phyloP scores from a whole-genome alignment of 2,329 filamentous ascomycete genomes.

The Fusarium palustre region DNA sequence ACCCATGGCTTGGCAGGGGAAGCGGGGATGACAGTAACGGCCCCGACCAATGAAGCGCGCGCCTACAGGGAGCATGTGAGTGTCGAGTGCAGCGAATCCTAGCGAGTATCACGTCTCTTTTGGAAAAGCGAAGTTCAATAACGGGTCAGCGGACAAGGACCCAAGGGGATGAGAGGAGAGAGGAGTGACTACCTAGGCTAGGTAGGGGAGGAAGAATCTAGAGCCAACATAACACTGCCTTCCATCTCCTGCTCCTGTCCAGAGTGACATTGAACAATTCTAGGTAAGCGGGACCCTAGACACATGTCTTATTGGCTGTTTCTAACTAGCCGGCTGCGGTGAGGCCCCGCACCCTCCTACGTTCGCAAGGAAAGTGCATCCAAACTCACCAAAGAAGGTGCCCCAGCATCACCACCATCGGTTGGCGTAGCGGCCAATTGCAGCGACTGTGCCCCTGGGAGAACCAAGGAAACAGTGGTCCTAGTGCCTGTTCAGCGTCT shows the following conservation, averaged over 20 bases:
- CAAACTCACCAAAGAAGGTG: slow-evolving; percentile 18
- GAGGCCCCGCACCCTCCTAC: slow-evolving; percentile 31
- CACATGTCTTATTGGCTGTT: slow-evolving; percentile 18
- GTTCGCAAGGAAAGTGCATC: slow-evolving; percentile 15
- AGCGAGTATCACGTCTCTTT: slow-evolving; percentile 21
- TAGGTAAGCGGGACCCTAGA: slow-evolving; percentile 9
- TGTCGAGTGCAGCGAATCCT: slow-evolving; percentile 27
- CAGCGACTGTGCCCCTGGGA: slow-evolving; percentile 40
- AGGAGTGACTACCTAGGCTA: not conserved
- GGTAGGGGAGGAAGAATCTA: slow-evolving; percentile 7
- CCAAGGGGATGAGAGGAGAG: not conserved
- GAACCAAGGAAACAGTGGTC: slow-evolving; percentile 34
- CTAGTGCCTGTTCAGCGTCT: slow-evolving; percentile 31
- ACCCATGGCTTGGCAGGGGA: slow-evolving; percentile 44
- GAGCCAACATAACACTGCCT: slow-evolving; percentile 24
- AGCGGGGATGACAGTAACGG: slow-evolving; percentile 7
- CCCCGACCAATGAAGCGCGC: slow-evolving; percentile 41
- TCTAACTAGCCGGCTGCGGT: slow-evolving; percentile 28
- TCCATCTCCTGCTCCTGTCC: slow-evolving; percentile 26
- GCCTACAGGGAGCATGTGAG: slow-evolving; percentile 26
- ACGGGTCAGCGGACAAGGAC: slow-evolving; percentile 10
- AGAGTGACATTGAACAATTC: slow-evolving; percentile 30
- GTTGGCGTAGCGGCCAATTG: slow-evolving; percentile 41
- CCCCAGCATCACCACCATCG: slow-evolving; percentile 26
- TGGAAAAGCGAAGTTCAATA: slow-evolving; percentile 28